A percentile compares a stretch with the other conserved stretches of the same genome.
These are phyloP conservation scores for Cenchrus purpureus DNA, from an alignment of 176 grass and related monocot species.

Conservation along the genomic window DNA sequence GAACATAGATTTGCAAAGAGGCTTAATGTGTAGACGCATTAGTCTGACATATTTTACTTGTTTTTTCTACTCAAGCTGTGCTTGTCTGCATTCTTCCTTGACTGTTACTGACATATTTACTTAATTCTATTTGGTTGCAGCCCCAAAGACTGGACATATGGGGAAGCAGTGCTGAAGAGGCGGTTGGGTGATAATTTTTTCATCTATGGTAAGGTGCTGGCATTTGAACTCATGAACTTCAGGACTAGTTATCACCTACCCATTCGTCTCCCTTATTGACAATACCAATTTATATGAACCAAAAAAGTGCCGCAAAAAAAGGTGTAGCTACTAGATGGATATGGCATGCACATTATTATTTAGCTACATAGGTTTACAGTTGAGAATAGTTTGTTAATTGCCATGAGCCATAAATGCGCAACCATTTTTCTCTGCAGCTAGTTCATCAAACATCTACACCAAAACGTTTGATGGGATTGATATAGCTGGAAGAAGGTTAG, in stretches of 20 bases:
- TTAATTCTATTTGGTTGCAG: constrained; percentile 46
- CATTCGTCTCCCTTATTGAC: not conserved
- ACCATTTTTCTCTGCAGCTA: constrained; percentile 55
- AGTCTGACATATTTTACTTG: not conserved
- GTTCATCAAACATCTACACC: constrained; percentile 77
- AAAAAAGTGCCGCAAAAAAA: not conserved
- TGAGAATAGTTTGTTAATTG: not conserved
- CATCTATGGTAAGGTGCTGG: constrained; percentile 66
- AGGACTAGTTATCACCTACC: not conserved
- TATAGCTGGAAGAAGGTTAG: constrained; percentile 78
- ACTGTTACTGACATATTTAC: constrained; percentile 9
- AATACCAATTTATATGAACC: not conserved
- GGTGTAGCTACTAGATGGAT: not conserved
- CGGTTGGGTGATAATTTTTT: constrained; percentile 65
- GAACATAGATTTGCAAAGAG: not conserved
- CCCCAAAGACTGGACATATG: constrained; percentile 82
- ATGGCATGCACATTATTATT: not conserved
- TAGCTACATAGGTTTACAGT: constrained; percentile 11
- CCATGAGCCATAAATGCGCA: not conserved
- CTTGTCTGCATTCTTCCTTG: not conserved
- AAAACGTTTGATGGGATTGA: constrained; percentile 88
- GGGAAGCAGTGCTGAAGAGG: constrained; percentile 62
- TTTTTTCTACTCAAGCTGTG: not conserved
- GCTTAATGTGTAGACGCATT: not conserved
- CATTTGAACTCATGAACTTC: not conserved